Evolutionary conservation across 1,139 yeast species (phyloP), one percentile per base, ranked within the genome.

Genomic region (Arxiozyma heterogenica): DNA sequence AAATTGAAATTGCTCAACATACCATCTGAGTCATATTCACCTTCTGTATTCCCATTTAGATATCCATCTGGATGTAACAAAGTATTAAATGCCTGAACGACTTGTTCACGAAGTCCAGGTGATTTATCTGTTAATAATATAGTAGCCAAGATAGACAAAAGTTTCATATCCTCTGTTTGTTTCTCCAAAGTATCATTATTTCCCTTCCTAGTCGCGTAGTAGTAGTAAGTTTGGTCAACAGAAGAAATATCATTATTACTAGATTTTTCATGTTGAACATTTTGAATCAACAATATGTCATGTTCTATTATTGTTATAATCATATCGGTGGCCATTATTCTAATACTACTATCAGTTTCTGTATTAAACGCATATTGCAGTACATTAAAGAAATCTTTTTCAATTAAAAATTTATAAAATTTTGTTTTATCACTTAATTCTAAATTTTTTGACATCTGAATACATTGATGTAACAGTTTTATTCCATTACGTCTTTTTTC

Each of bases 301-400:
- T 87, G 91, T 58, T 91, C 97, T 42, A 91, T 84, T 9, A 90
- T 83, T 1, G 89, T 75, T 12, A 88, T 85, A 39, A 93, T 79
- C 15, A 90, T 73, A 64, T 93, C 98, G 0, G 95, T 85, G 0
- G 96, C 95, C 41, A 88, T 68, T 1, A 83, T 82, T 56, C 94
- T 74, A 17, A 82, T 76, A 41, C 58, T 64, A 25, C 75, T 75
- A 25, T 76, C 71, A 25, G 73, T 70, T n/a, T 75, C 75, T 60
- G 82, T 84, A 41, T 74, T 73, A 52, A 90, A 75, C 0, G 96
- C 94, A 74, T 82, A 89, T 52, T 79, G 78, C 23, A 93, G 74
- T 71, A 88, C 80, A 58, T 77, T 76, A 61, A 88, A 80, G 34
- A 93, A 72, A 0, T 97, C 97, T 53, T 75, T 77, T 49, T 78